Conservation (phyloP, 768 basidiomycete species). For the Tylopilus subfusipes region DNA sequence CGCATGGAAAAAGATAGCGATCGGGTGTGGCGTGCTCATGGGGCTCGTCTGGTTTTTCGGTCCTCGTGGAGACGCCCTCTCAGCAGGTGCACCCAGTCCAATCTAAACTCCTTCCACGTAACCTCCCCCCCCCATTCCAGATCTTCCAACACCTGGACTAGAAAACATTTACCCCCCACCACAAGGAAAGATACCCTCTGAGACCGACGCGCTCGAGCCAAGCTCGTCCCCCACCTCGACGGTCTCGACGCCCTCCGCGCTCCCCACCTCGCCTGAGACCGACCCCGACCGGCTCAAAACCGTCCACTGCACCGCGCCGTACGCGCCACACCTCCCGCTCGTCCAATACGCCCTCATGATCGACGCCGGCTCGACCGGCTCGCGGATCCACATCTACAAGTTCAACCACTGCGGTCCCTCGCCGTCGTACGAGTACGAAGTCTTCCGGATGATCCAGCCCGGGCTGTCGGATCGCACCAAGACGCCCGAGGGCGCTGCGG, state of each 20-base stretch:
- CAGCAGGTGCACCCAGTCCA: slow-evolving; percentile 16
- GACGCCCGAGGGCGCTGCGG: slow-evolving; percentile 67
- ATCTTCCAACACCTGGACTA: slow-evolving; percentile 13
- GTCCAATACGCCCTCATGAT: slow-evolving; percentile 96
- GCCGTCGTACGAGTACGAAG: slow-evolving; percentile 87
- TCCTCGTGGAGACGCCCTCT: slow-evolving; percentile 34
- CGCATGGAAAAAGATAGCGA: slow-evolving; percentile 65
- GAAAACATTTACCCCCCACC: slow-evolving; percentile 25
- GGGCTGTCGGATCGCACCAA: slow-evolving; percentile 68
- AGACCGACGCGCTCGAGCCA: not conserved
- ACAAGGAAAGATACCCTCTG: slow-evolving; percentile 12
- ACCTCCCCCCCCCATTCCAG: not conserved
- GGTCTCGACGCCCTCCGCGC: not conserved
- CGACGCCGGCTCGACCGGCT: slow-evolving; percentile 97
- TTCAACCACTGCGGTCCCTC: slow-evolving; percentile 85
- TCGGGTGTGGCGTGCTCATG: slow-evolving; percentile 55
- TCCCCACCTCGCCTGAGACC: slow-evolving; percentile 58
- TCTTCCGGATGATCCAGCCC: slow-evolving; percentile 77
- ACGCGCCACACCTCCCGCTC: slow-evolving; percentile 47
- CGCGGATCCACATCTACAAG: slow-evolving; percentile 97
- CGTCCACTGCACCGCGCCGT: slow-evolving; percentile 61
- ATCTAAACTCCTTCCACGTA: not conserved
- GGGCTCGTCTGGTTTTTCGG: slow-evolving; percentile 66
- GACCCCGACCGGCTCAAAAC: slow-evolving; percentile 76
- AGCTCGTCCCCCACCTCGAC: slow-evolving; percentile 1